Base-by-base conservation (phyloP, 129 eudicot species). In the Apium graveolens region DNA sequence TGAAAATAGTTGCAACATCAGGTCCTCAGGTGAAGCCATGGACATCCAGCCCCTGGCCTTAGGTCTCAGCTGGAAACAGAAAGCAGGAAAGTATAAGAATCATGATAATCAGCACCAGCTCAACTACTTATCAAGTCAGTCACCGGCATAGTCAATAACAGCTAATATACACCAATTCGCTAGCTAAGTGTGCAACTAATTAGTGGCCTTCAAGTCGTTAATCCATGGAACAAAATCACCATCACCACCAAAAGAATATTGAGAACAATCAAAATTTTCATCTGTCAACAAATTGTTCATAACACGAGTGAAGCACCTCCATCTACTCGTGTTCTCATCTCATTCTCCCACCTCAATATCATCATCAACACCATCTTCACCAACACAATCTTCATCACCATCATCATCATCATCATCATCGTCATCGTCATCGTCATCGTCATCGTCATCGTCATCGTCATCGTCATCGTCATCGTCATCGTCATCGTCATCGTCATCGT, bases 1-100 rank as follows among this genome's bases (percentile, higher is more conserved):
- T 10, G 49, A 71, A 24, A 71, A 71, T 3, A 71, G 76, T 71
- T 71, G 76, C 31, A 71, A 21, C 76, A 71, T 71, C 76, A 71
- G 34, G 32, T 71, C 76, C 87, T 90, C 86, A 7, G 93, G 88
- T 76, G 98, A 92, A 74, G 81, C 83, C 93, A 78, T 83, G 32
- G 81, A 80, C 92, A 84, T 88, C 95, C 90, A 91, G 80, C 81
- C 82, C 81, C 82, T 83, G 31, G 83, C 63, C 81, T 75, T 79
- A 5, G 87, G 91, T 75, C 91, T 87, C 86, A 70, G 80, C 98
- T 90, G 86, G 85, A 93, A 83, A 85, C 83, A 87, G 53, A 84
- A 86, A 83, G 71, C 76, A 79, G 76, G 83, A 76, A 74, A 78
- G 72, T 34, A 77, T 81, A 76, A 79, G 77, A 78, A 78, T 81